Conservation (phyloP, 2,329 filamentous ascomycete species). For the Rhytidhysteron rufulum region DNA sequence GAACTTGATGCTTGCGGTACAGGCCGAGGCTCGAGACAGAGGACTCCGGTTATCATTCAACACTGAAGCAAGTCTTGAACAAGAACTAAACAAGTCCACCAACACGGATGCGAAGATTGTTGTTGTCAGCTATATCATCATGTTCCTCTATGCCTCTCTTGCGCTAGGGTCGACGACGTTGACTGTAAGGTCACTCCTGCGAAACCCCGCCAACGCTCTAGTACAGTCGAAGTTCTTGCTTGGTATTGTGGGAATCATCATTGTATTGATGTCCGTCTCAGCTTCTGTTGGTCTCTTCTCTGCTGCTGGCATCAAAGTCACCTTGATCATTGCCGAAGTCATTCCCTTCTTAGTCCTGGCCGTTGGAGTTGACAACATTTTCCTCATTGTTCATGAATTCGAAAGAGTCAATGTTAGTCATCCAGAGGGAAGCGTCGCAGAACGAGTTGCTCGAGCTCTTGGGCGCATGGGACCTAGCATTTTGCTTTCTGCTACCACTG, state of each 20-base stretch:
- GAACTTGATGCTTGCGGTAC: conserved; percentile 68
- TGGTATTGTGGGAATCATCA: conserved; percentile 89
- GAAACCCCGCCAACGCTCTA: conserved; percentile 76
- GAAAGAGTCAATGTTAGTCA: conserved; percentile 91
- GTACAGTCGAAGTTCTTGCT: conserved; percentile 97
- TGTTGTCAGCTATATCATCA: conserved; percentile 93
- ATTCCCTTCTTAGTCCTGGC: conserved; percentile 96
- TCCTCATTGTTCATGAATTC: conserved; percentile 96
- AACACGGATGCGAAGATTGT: conserved; percentile 98
- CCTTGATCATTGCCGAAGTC: conserved; percentile 95
- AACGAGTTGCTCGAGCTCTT: conserved; percentile 81
- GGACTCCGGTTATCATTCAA: conserved; percentile 89
- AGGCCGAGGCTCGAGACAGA: conserved; percentile 71
- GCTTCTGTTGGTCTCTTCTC: conserved; percentile 95
- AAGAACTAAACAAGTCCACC: conserved; percentile 95
- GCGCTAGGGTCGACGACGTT: conserved; percentile 86
- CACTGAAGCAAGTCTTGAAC: conserved; percentile 89
- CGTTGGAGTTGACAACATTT: conserved; percentile 98
- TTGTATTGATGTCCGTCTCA: conserved; percentile 95
- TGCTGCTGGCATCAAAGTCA: conserved; percentile 86
- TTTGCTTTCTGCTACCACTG: conserved; percentile 87
- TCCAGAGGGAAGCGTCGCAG: conserved; percentile 81
- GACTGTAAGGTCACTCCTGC: conserved; percentile 70
- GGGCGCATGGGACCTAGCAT: conserved; percentile 97
- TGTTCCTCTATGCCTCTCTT: conserved; percentile 96